Evolutionary conservation across 805 yeast genomes (phyloP), one percentile per base, ranked within the genome.

Genomic region (Schizosaccharomyces cryophilus): DNA sequence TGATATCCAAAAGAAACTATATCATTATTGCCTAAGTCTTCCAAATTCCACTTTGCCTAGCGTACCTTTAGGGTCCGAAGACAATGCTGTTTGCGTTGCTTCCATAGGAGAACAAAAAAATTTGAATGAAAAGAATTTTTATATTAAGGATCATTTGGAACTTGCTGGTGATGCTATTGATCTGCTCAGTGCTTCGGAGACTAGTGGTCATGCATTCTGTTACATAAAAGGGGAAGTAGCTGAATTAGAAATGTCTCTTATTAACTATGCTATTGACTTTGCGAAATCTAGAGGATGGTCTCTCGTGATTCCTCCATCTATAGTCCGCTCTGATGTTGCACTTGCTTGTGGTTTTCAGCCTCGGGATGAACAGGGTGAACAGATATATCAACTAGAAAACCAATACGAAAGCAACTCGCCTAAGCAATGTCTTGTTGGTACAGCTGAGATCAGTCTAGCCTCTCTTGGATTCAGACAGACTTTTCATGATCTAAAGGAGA

Each of bases 261-360:
- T 88, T 1, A 90, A 86, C 65, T 88, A 82, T 69, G 84, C 94
- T 0, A 69, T 90, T 60, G 73, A 78, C 42, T 71, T 75, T 61
- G 95, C 96, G 2, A 73, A 86, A 56, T 66, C 72, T 58, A 68
- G 74, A 9, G 95, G 95, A 0, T 93, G 85, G 72, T 70, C 71
- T 42, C 78, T 84, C 77, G 80, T 83, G 9, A 70, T 80, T 11
- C 96, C 97, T 0, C 98, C 98, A 1, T 79, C 94, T 0, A 79
- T 93, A 17, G 95, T 89, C 1, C 80, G 84, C 65, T 74, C 80
- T 21, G 94, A 85, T 64, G 74, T 87, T 4, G 81, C 89, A 0
- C 74, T 77, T 65, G 96, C 96, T 0, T 93, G 98, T 74, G 98
- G 98, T 0, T 93, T 89, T 73, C 81, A 83, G 67, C 98, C 98